phyloP scores from a whole-genome alignment of 2,329 filamentous ascomycete genomes.

The Xylariaceae sp. region DNA sequence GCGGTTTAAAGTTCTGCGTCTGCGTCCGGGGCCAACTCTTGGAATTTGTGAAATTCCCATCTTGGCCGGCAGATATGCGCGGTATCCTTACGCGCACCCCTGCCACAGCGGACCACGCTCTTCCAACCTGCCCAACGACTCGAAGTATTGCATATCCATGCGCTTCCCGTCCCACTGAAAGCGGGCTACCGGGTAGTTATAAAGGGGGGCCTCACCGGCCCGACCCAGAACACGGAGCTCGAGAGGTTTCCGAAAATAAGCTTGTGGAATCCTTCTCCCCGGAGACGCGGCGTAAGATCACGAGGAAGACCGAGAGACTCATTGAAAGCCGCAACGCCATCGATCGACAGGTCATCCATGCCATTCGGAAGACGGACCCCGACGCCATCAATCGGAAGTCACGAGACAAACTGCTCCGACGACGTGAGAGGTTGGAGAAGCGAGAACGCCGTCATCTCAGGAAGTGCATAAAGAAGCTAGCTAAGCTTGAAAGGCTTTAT shows the following conservation, averaged over 20 bases:
- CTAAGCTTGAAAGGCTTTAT: slow-evolving; percentile 17
- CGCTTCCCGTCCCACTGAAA: no score
- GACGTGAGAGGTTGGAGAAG: slow-evolving; percentile 12
- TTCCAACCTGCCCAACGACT: background rate
- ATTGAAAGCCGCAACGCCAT: slow-evolving; percentile 23
- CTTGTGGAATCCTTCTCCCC: slow-evolving; percentile 17
- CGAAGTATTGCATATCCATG: background rate
- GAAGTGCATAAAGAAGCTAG: slow-evolving; percentile 8
- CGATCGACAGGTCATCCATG: slow-evolving; percentile 18
- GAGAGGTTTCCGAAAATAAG: slow-evolving; percentile 3
- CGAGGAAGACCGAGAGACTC: slow-evolving; percentile 17
- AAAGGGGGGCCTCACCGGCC: no score
- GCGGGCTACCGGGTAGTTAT: no score
- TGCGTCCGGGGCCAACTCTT: no score
- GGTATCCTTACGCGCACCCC: no score
- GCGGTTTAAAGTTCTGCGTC: no score
- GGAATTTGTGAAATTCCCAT: no score
- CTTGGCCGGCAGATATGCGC: no score
- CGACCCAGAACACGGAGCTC: no score
- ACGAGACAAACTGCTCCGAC: slow-evolving; percentile 18
- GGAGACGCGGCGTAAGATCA: slow-evolving; percentile 13
- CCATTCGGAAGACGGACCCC: slow-evolving; percentile 6
- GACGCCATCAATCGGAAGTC: slow-evolving; percentile 12
- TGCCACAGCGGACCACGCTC: no score
- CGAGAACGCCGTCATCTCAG: slow-evolving; percentile 19